Evolutionary conservation across 1,284 basidiomycete species (phyloP).

Genomic region (Schizophyllum amplum): DNA sequence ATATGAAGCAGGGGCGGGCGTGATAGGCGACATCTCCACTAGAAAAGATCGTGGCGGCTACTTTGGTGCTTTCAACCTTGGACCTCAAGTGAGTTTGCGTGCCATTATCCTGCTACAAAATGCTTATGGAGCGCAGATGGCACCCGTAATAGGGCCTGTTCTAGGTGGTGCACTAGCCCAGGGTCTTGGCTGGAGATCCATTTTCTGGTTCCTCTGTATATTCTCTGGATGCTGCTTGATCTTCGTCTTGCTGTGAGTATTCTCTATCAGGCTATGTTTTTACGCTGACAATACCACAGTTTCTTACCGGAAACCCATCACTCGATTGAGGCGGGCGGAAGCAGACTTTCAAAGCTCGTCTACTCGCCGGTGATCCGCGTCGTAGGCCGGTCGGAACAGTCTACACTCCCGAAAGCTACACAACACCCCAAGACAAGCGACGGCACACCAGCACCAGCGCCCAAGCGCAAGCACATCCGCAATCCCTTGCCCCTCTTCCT

Average conservation of each 20-base stretch:
- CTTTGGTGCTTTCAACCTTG: slow-evolving; percentile 38
- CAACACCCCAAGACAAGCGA: slow-evolving; percentile 3
- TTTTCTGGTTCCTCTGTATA: slow-evolving; percentile 77
- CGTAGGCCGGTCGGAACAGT: slow-evolving; percentile 34
- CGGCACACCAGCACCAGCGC: too few species aligned
- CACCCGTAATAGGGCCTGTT: slow-evolving; percentile 44
- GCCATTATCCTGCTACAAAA: neutral
- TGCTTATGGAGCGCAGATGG: slow-evolving; percentile 26
- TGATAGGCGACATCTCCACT: slow-evolving; percentile 48
- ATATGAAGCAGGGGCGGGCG: slow-evolving; percentile 36
- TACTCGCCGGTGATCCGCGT: slow-evolving; percentile 50
- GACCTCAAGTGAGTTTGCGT: slow-evolving; percentile 27
- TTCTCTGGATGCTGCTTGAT: slow-evolving; percentile 44
- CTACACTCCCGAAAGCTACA: too few species aligned
- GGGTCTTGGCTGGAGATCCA: slow-evolving; percentile 61
- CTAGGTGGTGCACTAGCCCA: slow-evolving; percentile 55
- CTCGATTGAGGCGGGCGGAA: slow-evolving; percentile 49
- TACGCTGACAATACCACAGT: slow-evolving; percentile 18
- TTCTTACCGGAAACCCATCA: slow-evolving; percentile 60
- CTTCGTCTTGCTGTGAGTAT: slow-evolving; percentile 44
- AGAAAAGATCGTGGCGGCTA: slow-evolving; percentile 46
- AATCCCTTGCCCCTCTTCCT: slow-evolving; percentile 57
- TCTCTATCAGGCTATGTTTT: neutral
- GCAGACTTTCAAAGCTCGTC: slow-evolving; percentile 35
- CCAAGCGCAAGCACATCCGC: slow-evolving; percentile 27